Percentiles rank a stretch among this genome's conserved stretches.
Conservation (phyloP, 2,329 filamentous ascomycete genomes). For the Leptosphaerulina australis region DNA sequence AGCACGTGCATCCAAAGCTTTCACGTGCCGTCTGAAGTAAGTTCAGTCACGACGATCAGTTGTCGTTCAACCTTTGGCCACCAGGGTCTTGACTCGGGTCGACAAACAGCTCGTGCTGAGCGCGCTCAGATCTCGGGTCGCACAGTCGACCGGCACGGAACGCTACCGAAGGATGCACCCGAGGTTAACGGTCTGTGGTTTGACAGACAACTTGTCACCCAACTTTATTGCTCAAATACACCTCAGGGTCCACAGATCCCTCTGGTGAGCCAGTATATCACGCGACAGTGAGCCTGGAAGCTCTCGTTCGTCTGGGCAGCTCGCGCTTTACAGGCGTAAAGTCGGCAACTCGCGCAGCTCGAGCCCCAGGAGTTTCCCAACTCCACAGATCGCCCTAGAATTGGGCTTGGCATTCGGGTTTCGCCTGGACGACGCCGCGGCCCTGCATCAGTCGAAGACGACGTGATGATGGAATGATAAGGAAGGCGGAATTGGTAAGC, state of each 20-base stretch:
- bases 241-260: slow-evolving; percentile 2
- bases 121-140: slow-evolving; percentile 32
- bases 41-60: slow-evolving; percentile 13
- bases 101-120: slow-evolving; percentile 29
- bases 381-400: slow-evolving; percentile 22
- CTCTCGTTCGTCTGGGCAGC: not conserved
- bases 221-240: slow-evolving; percentile 7
- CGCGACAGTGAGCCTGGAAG: not conserved
- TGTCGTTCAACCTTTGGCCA: slow-evolving; percentile 1
- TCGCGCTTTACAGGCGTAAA: slow-evolving; percentile 8
- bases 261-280: not conserved
- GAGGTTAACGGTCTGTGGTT: slow-evolving; percentile 17
- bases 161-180: slow-evolving; percentile 30
- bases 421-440: slow-evolving; percentile 7
- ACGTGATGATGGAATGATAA: slow-evolving; percentile 3
- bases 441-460: slow-evolving; percentile 9
- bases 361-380: slow-evolving; percentile 14
- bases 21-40: not conserved
- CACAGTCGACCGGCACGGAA: slow-evolving; percentile 32
- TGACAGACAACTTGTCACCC: slow-evolving; percentile 17
- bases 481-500: slow-evolving; percentile 1
- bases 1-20: slow-evolving; percentile 10
- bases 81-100: slow-evolving; percentile 22
- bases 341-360: slow-evolving; percentile 11
- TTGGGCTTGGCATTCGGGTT: slow-evolving; percentile 12